Evolutionary conservation across 1,284 basidiomycete genomes (phyloP), one percentile per base, ranked within the genome.

Genomic region (Puccinia horiana): DNA sequence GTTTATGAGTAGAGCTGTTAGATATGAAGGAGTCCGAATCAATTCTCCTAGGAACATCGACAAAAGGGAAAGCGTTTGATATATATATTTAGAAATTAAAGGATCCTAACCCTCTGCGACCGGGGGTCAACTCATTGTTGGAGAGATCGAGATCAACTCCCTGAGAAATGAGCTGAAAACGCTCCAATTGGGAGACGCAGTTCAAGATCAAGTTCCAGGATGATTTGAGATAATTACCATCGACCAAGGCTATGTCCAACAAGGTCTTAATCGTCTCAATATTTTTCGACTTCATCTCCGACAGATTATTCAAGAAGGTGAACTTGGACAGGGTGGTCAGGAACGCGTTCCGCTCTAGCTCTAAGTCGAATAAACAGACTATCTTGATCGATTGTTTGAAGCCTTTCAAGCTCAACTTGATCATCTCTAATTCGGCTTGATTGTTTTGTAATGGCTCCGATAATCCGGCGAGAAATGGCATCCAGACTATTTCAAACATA

Each of bases 401-500:
- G 14, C 96, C 96, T 83, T 96, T 94, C 76, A 98, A 88, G 86
- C 94, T 96, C n/a, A 96, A 89, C 83, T 94, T 92, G 83, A 98
- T 93, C 23, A 95, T 89, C 85, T 96, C 95, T 82, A 95, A 88
- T 87, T 96, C 94, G 2, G 73, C 73, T 86, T 96, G 93, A 37
- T 85, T 84, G 26, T 85, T 84, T 87, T 98, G 96, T 76, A 98
- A 89, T 11, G 95, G 95, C 0, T 91, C 94, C 6, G 95, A 97
- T 49, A 98, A 89, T 6, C 95, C 95, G 9, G 96, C 96, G 23
- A 98, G 90, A 87, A 97, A 94, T 1, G 96, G 92, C 88, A 98
- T 97, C 96, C 96, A 98, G 18, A 94, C 95, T 26, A 97, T 94
- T 87, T 98, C 95, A 85, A 98, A 97, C 96, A 98, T 98, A 56